Evolutionary conservation across 345 rosid genomes (phyloP).

Genomic region (Eucalyptus brandiana): DNA sequence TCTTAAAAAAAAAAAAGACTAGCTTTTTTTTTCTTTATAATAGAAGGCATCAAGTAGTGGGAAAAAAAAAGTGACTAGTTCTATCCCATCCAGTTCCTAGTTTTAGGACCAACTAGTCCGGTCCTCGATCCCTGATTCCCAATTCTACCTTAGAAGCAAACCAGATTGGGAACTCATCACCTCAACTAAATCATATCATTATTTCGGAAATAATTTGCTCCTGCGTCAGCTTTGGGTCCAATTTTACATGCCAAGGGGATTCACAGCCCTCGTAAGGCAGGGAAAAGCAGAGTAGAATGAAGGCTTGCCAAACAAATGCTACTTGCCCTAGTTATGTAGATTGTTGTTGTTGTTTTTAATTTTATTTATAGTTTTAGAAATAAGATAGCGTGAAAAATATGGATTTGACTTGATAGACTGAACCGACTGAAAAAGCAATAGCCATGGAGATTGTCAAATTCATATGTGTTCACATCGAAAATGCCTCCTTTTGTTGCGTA

Average conservation of each 20-base stretch:
- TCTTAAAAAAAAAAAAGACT: too few species aligned
- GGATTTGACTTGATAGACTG: background rate
- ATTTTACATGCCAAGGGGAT: background rate
- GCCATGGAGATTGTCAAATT: background rate
- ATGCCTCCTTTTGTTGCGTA: background rate
- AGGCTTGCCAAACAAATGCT: background rate
- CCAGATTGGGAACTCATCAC: fast-evolving
- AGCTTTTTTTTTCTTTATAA: too few species aligned
- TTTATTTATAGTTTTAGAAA: background rate
- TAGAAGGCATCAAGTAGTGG: too few species aligned
- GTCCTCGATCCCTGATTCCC: fast-evolving
- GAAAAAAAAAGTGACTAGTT: too few species aligned
- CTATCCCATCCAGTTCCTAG: fast-evolving
- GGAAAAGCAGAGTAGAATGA: background rate
- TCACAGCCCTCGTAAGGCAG: background rate
- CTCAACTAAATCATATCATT: background rate
- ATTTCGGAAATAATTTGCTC: background rate
- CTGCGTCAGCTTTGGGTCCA: background rate
- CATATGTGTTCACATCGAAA: background rate
- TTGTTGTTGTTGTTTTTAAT: background rate
- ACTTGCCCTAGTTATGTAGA: background rate
- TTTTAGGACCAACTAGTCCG: too few species aligned
- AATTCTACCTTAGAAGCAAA: too few species aligned
- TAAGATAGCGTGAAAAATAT: background rate
- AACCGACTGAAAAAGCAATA: background rate